Evolutionary conservation across 306 rosid species (phyloP), one percentile per base, ranked within the genome.

Genomic region (Prunus fruticosa): DNA sequence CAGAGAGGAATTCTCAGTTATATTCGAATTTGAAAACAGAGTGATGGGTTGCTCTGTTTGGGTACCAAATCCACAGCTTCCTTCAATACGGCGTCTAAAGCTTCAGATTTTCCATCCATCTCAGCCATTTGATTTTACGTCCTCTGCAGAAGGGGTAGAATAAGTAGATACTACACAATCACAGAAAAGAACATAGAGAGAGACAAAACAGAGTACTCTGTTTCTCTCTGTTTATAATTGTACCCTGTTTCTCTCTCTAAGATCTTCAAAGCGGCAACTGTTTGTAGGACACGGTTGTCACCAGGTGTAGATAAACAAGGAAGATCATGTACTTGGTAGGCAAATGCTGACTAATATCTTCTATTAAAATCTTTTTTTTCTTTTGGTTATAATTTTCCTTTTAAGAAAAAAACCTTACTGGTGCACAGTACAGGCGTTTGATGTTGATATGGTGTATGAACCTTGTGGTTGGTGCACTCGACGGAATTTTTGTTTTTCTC

Each of bases 61-160:
- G 11, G 28, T 88, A 91, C 97, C 95, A 91, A 89, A 84, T 91
- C 95, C 50, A 89, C 97, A 43, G 86, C 90, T 84, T 91, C 97
- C 80, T 89, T 91, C 79, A 84, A 23, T 61, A 91, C 93, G 46
- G 90, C 93, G 58, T 91, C 91, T 80, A 91, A 82, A 50, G 80
- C 68, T 49, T 83, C 91, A 52, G 75, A 83, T 60, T 91, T 85
- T 30, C 79, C 85, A 49, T 76, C 91, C 88, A 85, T 87, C 72
- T 61, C 64, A 38, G 60, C 28, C 14, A 19, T 30, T 28, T 41
- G 13, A 20, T 74, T 11, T 18, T 6, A 30, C 79, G 11, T 53
- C 43, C 71, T 63, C 57, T 49, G 47, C 45, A 56, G 19, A 61
- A 57, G 20, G 4, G 25, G 57, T 18, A 23, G 13, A 76, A 56